Evolutionary conservation across 148 eudicot species (phyloP).

Genomic region (Rhododendron simsii): DNA sequence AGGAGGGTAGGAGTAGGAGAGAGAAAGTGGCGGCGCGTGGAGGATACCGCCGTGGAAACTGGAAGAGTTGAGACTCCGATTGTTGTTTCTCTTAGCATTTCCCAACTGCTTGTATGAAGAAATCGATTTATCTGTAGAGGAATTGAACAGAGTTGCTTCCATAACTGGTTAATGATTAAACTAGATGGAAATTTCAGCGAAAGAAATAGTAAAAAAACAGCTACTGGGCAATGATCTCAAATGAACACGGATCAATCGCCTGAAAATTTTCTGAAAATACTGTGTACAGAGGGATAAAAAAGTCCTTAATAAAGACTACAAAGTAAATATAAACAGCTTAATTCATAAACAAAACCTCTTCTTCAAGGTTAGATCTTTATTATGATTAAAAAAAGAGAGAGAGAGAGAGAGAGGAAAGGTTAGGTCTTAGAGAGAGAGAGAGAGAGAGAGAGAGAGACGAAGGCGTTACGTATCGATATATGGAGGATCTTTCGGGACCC

Average conservation of each 20-base stretch:
- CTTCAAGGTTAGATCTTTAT: neutral
- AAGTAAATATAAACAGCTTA: neutral
- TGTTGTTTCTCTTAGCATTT: neutral
- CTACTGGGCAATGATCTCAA: neutral
- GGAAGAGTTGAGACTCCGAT: neutral
- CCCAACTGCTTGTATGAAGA: slow-evolving; percentile 1
- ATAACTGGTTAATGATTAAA: neutral
- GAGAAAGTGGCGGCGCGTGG: slow-evolving; percentile 19
- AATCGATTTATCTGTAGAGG: neutral
- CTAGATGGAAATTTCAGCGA: too few species aligned
- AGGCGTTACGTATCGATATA: neutral
- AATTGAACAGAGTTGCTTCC: slow-evolving; percentile 5
- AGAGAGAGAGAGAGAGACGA: neutral
- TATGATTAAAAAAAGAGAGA: too few species aligned
- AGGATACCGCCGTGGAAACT: slow-evolving; percentile 24
- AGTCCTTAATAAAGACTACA: neutral
- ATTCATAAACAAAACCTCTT: neutral
- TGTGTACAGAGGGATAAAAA: neutral
- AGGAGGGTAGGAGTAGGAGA: slow-evolving; percentile 21
- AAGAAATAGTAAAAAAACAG: neutral
- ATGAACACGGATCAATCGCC: slow-evolving; percentile 7
- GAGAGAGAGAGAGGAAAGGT: too few species aligned
- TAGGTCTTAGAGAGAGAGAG: neutral
- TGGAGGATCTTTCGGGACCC: neutral
- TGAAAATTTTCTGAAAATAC: neutral